A percentile compares a stretch with the other conserved stretches of the same genome.
Conservation (phyloP, 768 basidiomycete species). For the Daedalea quercina region DNA sequence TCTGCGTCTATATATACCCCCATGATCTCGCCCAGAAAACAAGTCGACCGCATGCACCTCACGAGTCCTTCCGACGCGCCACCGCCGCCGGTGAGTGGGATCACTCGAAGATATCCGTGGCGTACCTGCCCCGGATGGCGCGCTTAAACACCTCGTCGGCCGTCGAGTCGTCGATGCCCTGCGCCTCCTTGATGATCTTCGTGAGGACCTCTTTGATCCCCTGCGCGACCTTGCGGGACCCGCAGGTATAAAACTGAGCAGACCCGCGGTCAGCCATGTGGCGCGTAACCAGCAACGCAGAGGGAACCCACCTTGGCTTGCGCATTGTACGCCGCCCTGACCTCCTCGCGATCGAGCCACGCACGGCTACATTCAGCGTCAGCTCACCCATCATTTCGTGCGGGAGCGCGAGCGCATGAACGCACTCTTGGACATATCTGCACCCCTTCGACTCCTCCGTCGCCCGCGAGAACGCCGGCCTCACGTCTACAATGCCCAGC, state of each 20-base stretch:
- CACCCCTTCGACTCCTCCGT: conserved; percentile 17
- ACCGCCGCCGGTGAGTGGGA: too few species aligned
- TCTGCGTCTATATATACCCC: too few species aligned
- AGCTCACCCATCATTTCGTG: background rate
- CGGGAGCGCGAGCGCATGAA: background rate
- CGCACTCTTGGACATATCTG: conserved; percentile 26
- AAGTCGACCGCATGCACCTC: too few species aligned
- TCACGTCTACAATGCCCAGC: conserved; percentile 36
- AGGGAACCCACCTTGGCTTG: conserved; percentile 28
- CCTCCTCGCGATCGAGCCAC: conserved; percentile 34
- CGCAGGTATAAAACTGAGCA: conserved; percentile 37
- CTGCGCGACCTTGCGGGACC: conserved; percentile 31
- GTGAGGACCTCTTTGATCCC: conserved; percentile 32
- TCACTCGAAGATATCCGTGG: conserved; percentile 43
- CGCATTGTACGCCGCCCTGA: conserved; percentile 24
- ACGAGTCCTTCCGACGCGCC: too few species aligned
- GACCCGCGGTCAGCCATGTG: background rate
- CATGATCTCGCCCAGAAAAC: too few species aligned
- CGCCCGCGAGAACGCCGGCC: conserved; percentile 32
- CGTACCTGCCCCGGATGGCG: conserved; percentile 33
- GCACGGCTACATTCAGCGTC: conserved; percentile 26
- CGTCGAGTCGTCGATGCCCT: conserved; percentile 17
- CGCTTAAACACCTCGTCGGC: conserved; percentile 27
- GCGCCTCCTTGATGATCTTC: conserved; percentile 27
- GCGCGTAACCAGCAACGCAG: background rate